Evolutionary conservation across 176 grass and related monocot species (phyloP).

Genomic region (Rhynchospora breviuscula): DNA sequence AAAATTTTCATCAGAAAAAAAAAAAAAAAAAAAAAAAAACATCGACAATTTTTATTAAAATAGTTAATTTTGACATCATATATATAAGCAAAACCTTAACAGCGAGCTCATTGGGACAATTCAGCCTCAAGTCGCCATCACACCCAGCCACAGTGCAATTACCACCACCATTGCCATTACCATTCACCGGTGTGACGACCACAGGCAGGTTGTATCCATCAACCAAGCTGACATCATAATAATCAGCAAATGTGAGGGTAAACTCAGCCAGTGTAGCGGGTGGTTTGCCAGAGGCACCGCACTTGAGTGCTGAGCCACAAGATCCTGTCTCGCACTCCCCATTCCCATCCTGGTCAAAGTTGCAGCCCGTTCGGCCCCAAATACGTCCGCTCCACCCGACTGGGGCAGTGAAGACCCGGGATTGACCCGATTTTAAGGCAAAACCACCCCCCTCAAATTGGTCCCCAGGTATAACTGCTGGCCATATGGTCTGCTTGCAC

Average conservation of each 20-base stretch:
- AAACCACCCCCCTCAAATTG: conserved; percentile 69
- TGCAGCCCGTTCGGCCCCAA: conserved; percentile 73
- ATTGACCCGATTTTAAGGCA: conserved; percentile 45
- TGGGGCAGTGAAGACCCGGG: conserved; percentile 54
- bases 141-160: conserved; percentile 70
- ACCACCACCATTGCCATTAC: neutral
- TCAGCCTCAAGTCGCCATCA: conserved; percentile 42
- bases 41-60: too few species aligned
- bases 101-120: conserved; percentile 59
- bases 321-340: conserved; percentile 53
- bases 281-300: conserved; percentile 38
- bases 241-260: conserved; percentile 40
- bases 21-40: too few species aligned
- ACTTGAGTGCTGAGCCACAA: conserved; percentile 48
- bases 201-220: conserved; percentile 46
- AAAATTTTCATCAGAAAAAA: too few species aligned
- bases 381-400: conserved; percentile 68
- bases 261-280: conserved; percentile 83
- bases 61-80: neutral
- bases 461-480: conserved; percentile 49
- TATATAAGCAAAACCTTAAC: conserved; percentile 29
- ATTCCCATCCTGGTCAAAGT: conserved; percentile 50
- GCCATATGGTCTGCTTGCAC: conserved; percentile 81
- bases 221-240: conserved; percentile 54
- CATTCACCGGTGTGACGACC: conserved; percentile 40